Evolutionary conservation across 2,329 filamentous ascomycete species (phyloP).

Genomic region (Furcasterigmium furcatum): DNA sequence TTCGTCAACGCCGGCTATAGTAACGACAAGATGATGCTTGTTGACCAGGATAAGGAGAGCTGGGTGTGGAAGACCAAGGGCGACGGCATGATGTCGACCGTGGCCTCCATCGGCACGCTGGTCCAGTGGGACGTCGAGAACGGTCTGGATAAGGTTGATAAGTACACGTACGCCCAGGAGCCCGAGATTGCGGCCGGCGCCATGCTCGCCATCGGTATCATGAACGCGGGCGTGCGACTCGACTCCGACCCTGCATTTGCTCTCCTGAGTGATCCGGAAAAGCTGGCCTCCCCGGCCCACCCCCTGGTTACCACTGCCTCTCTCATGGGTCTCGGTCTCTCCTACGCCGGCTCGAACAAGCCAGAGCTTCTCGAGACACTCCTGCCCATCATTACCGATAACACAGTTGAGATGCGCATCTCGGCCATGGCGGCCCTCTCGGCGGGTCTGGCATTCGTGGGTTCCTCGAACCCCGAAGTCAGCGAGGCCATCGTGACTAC

Average conservation of each 20-base stretch:
- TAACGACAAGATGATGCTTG: slow-evolving; percentile 96
- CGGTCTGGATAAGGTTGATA: slow-evolving; percentile 90
- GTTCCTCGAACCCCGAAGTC: slow-evolving; percentile 86
- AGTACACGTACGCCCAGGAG: slow-evolving; percentile 83
- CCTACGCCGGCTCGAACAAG: slow-evolving; percentile 93
- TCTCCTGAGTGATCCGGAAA: slow-evolving; percentile 75
- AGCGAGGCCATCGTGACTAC: slow-evolving; percentile 91
- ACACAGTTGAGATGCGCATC: slow-evolving; percentile 85
- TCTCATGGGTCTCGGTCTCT: slow-evolving; percentile 93
- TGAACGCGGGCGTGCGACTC: slow-evolving; percentile 87
- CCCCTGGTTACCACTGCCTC: slow-evolving; percentile 75
- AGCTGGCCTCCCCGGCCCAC: slow-evolving; percentile 65
- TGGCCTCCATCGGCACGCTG: slow-evolving; percentile 88
- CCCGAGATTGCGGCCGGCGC: slow-evolving; percentile 86
- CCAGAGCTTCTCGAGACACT: slow-evolving; percentile 83
- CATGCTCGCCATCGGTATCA: slow-evolving; percentile 88
- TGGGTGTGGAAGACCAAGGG: slow-evolving; percentile 99
- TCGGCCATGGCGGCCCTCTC: slow-evolving; percentile 94
- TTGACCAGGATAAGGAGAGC: slow-evolving; percentile 80
- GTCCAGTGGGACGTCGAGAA: slow-evolving; percentile 92
- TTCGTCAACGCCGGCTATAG: slow-evolving; percentile 96
- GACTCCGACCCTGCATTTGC: slow-evolving; percentile 90
- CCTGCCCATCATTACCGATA: slow-evolving; percentile 82
- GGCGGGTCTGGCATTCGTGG: slow-evolving; percentile 87
- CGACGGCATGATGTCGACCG: slow-evolving; percentile 94